Conservation (phyloP, 805 yeast species). For the Candida arabinofermentans region DNA sequence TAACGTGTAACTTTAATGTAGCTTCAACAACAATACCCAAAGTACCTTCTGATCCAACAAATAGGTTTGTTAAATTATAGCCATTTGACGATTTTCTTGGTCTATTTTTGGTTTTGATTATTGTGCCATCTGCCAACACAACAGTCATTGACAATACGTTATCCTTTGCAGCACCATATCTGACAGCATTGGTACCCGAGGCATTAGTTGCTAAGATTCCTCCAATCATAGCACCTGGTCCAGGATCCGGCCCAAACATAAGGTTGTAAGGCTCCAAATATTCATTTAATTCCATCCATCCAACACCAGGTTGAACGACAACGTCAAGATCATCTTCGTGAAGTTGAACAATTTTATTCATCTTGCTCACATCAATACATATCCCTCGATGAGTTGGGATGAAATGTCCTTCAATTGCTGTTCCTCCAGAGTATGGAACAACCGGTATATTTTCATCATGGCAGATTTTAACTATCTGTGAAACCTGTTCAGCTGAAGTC, state of each 20-base stretch:
- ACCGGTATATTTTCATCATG: constrained; percentile 62
- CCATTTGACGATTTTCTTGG: constrained; percentile 80
- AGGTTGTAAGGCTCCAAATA: constrained; percentile 44
- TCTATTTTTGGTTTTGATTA: constrained; percentile 68
- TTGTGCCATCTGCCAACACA: constrained; percentile 76
- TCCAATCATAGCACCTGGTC: constrained; percentile 75
- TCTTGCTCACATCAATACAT: constrained; percentile 53
- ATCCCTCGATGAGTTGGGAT: constrained; percentile 65
- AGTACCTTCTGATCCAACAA: constrained; percentile 78
- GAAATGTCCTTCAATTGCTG: constrained; percentile 77
- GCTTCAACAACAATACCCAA: constrained; percentile 77
- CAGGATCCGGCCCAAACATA: constrained; percentile 72
- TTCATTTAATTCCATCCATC: constrained; percentile 68
- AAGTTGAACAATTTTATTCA: constrained; percentile 55
- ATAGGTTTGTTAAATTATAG: constrained; percentile 69
- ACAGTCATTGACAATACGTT: constrained; percentile 65
- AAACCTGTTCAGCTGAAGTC: constrained; percentile 59
- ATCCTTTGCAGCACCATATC: constrained; percentile 78
- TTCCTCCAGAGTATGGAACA: constrained; percentile 72
- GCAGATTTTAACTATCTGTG: constrained; percentile 27
- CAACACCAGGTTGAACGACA: constrained; percentile 76
- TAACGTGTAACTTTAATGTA: constrained; percentile 63
- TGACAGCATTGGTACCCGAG: constrained; percentile 74
- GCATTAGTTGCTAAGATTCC: constrained; percentile 76
- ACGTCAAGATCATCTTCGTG: constrained; percentile 66